These are phyloP conservation scores for Fusarium sp. DNA, from an alignment of 2,329 filamentous ascomycete genomes.

Conservation along the genomic window DNA sequence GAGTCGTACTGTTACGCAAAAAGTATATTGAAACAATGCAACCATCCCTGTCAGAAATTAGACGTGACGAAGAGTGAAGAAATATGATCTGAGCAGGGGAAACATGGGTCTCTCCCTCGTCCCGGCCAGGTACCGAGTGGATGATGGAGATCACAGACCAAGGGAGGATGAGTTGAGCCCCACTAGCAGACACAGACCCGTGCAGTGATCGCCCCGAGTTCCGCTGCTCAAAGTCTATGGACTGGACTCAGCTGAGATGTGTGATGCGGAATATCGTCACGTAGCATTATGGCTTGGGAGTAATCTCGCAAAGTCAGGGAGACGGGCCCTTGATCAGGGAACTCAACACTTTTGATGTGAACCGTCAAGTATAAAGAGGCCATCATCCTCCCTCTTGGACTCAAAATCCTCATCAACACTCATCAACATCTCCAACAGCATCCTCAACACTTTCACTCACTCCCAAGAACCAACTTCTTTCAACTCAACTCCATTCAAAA, in stretches of 20 bases:
- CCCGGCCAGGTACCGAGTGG: neutral
- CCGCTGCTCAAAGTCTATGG: neutral
- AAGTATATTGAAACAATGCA: neutral
- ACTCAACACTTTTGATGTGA: neutral
- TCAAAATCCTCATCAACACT: slow-evolving; percentile 14
- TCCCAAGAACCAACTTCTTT: neutral
- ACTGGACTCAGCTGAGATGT: neutral
- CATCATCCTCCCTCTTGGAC: neutral
- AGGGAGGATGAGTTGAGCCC: neutral
- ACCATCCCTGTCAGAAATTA: neutral
- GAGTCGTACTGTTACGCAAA: neutral
- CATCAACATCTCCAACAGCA: slow-evolving; percentile 6
- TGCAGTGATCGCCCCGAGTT: slow-evolving; percentile 3
- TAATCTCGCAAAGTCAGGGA: neutral
- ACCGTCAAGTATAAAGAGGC: slow-evolving; percentile 14
- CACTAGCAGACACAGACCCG: neutral
- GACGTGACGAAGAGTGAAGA: neutral
- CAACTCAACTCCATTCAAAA: slow-evolving; percentile 13
- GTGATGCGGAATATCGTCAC: neutral
- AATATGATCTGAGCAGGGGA: neutral
- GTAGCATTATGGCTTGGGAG: neutral
- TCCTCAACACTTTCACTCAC: neutral
- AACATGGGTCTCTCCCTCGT: neutral
- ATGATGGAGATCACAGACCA: neutral
- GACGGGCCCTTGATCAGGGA: neutral